Base-by-base conservation (phyloP, 495 filamentous ascomycete species). In the Extremus antarcticus region DNA sequence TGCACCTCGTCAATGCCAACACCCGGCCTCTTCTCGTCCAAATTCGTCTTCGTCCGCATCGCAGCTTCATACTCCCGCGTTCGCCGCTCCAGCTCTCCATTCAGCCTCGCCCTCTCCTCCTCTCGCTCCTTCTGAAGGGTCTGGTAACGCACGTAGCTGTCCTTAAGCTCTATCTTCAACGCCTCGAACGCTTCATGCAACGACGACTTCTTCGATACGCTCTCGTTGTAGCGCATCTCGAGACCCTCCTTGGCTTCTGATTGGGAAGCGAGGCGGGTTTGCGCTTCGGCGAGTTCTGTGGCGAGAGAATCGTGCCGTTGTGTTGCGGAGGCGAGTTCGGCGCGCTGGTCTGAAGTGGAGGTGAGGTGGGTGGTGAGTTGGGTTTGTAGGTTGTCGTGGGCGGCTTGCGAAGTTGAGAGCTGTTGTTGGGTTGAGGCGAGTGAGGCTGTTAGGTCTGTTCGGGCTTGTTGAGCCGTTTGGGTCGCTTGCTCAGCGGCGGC, bases 121-220 rank as follows among this genome's bases (percentile, higher is more conserved):
- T 45, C 41, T 17, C 19, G 41, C 41, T 45, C 19, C n/a, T 45
- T 45, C 41, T 45, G 41, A 7, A 21, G 8, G 3, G 8, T 21
- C 19, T 45, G 41, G 17, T 45, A 45, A 7, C 41, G 15, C 19
- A 9, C 16, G 17, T 45, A 45, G 41, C 41, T 45, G 4, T 45
- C 41, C 19, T n/a, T 45, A 7, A 45, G n/a, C 41, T 45, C 41
- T n/a, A 45, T 45, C 41, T 45, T 45, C 15, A 45, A 17, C 41
- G 41, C 41, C 41, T 45, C 41, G n/a, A 45, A 45, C 19, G 41
- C 41, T n/a, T 45, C 41, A 17, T 45, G 41, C 41, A 45, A n/a
- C 7, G 41, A n/a, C 19, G 41, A 45, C 41, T 45, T 45, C 41
- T 45, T 45, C 19, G 41, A 45, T 3, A 45, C 16, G 17, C 16